These are phyloP conservation scores for Vaccinium myrtillus DNA, from an alignment of 148 eudicot species.

Conservation along the genomic window DNA sequence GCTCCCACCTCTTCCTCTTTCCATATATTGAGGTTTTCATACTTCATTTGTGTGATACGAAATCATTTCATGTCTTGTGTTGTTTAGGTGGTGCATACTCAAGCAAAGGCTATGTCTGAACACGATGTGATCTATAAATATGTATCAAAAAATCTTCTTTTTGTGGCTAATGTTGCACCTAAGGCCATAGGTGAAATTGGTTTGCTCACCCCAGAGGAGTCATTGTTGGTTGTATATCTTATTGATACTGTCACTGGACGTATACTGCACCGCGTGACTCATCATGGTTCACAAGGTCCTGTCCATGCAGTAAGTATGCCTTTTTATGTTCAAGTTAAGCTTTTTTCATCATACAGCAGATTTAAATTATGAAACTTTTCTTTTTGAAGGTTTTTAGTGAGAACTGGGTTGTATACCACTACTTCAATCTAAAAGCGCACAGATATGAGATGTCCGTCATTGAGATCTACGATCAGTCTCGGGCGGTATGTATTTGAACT, in stretches of 20 bases:
- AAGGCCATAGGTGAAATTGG: slow-evolving; percentile 87
- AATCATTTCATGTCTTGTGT: background rate
- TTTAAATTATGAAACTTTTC: slow-evolving; percentile 7
- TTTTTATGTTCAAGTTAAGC: slow-evolving; percentile 5
- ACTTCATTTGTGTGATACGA: background rate
- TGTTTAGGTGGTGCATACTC: slow-evolving; percentile 91
- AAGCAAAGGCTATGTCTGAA: slow-evolving; percentile 80
- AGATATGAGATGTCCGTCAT: slow-evolving; percentile 98
- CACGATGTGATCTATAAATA: slow-evolving; percentile 97
- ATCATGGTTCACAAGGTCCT: slow-evolving; percentile 96
- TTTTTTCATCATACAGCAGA: background rate
- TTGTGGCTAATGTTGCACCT: slow-evolving; percentile 87
- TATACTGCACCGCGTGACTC: slow-evolving; percentile 85
- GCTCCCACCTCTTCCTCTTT: slow-evolving; percentile 6
- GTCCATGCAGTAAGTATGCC: slow-evolving; percentile 80
- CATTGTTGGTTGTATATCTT: slow-evolving; percentile 81
- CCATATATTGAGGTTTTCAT: background rate
- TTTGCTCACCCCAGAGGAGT: slow-evolving; percentile 87
- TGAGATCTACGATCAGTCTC: slow-evolving; percentile 95
- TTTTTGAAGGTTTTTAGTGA: slow-evolving; percentile 88
- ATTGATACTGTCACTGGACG: slow-evolving; percentile 95
- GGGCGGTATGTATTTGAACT: slow-evolving; percentile 65
- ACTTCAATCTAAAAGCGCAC: slow-evolving; percentile 93
- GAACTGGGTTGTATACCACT: slow-evolving; percentile 99
- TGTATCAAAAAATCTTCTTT: slow-evolving; percentile 78